phyloP scores from a whole-genome alignment of 352 stramenopile species.

The Phytophthora sojae region DNA sequence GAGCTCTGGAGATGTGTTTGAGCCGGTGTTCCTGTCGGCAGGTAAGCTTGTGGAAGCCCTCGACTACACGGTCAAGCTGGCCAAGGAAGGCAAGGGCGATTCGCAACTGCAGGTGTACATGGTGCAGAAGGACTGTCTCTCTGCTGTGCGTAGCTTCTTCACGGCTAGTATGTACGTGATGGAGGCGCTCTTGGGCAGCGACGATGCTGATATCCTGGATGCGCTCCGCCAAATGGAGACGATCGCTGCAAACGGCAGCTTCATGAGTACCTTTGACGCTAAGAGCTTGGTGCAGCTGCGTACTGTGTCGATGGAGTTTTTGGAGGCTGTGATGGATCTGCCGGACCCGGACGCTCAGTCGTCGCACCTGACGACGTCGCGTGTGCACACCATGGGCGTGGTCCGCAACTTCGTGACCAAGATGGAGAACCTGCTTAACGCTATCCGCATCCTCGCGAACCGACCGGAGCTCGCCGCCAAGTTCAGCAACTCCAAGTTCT shows the following conservation, averaged over 20 bases:
- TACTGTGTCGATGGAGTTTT: slow-evolving; percentile 71
- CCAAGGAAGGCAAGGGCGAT: slow-evolving; percentile 74
- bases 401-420: slow-evolving; percentile 82
- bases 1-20: slow-evolving; percentile 75
- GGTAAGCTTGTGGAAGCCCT: slow-evolving; percentile 76
- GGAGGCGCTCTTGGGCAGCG: slow-evolving; percentile 66
- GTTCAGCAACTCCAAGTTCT: slow-evolving; percentile 82
- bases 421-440: slow-evolving; percentile 74
- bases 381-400: slow-evolving; percentile 77
- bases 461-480: slow-evolving; percentile 63
- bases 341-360: slow-evolving; percentile 67
- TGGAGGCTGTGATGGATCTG: slow-evolving; percentile 79
- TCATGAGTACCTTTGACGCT: slow-evolving; percentile 74
- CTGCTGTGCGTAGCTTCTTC: slow-evolving; percentile 76
- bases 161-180: slow-evolving; percentile 82
- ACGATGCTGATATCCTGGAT: slow-evolving; percentile 73
- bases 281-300: slow-evolving; percentile 61
- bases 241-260: slow-evolving; percentile 63
- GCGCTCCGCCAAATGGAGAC: slow-evolving; percentile 70
- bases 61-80: slow-evolving; percentile 63
- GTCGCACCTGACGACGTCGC: slow-evolving; percentile 53
- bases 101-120: slow-evolving; percentile 72
- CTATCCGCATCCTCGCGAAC: slow-evolving; percentile 62
- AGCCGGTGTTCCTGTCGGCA: slow-evolving; percentile 81
- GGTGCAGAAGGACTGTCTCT: slow-evolving; percentile 76